Evolutionary conservation across 495 filamentous ascomycete genomes (phyloP).

Genomic region (Hypoxylon fuscum): DNA sequence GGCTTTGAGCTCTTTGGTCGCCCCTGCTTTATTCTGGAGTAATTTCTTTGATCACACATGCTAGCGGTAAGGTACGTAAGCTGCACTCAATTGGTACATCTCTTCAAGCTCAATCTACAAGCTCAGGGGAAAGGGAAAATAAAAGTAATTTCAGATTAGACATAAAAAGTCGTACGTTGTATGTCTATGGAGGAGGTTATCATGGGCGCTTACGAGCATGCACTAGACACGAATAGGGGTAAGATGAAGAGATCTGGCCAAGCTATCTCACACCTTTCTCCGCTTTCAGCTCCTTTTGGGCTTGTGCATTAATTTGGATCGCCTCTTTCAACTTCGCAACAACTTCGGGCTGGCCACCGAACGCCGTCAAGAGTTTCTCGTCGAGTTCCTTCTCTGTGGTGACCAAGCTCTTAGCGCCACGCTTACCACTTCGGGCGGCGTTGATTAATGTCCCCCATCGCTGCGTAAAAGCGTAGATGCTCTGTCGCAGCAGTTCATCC

Average conservation of each 20-base stretch:
- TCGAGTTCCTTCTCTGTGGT: constrained; percentile 58
- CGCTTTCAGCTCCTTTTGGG: constrained; percentile 46
- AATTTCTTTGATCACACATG: constrained; percentile 19
- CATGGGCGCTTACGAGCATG: too few species aligned
- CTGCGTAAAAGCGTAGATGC: constrained; percentile 82
- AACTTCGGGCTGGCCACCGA: constrained; percentile 57
- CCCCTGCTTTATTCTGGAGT: background rate
- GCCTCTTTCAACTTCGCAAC: constrained; percentile 60
- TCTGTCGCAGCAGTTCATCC: constrained; percentile 77
- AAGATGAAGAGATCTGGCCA: background rate
- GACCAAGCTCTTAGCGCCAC: constrained; percentile 48
- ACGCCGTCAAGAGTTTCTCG: constrained; percentile 55
- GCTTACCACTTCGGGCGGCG: constrained; percentile 45
- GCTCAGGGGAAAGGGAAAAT: too few species aligned
- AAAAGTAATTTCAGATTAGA: too few species aligned
- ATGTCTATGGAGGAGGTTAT: too few species aligned
- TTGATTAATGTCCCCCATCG: constrained; percentile 60
- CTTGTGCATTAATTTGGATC: constrained; percentile 55
- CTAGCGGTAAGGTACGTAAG: too few species aligned
- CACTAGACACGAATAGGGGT: background rate
- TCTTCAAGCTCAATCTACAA: too few species aligned
- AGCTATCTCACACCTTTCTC: constrained; percentile 44
- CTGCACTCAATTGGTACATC: too few species aligned
- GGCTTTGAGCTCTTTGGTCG: constrained; percentile 2
- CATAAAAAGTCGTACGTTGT: too few species aligned